phyloP scores from a whole-genome alignment of 2,329 filamentous ascomycete species.

The Alternaria ethzedia region DNA sequence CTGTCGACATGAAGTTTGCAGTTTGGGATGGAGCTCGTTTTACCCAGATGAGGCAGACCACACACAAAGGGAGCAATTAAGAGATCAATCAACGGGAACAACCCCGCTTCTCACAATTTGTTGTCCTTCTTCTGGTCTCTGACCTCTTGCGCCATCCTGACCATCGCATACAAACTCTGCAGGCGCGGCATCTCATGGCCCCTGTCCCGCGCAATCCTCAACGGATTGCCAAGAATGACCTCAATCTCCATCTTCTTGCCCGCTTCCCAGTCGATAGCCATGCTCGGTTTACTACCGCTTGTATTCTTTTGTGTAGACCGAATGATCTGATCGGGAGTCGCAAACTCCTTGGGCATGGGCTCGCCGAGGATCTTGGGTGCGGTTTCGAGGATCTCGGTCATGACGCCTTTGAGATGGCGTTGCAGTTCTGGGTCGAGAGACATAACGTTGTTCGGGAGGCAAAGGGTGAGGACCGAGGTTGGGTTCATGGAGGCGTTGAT shows the following conservation, averaged over 20 bases:
- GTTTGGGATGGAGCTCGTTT: neutral
- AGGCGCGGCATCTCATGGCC: conserved; percentile 71
- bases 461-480: conserved; percentile 70
- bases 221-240: conserved; percentile 74
- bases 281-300: conserved; percentile 65
- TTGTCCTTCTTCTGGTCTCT: conserved; percentile 50
- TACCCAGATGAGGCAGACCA: neutral
- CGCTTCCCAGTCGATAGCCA: conserved; percentile 74
- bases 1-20: neutral
- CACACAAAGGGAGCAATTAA: neutral
- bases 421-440: conserved; percentile 67
- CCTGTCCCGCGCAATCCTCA: conserved; percentile 66
- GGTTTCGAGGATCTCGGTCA: conserved; percentile 71
- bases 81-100: neutral
- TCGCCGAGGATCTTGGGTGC: conserved; percentile 68
- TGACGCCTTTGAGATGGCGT: conserved; percentile 67
- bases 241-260: conserved; percentile 72
- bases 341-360: conserved; percentile 66
- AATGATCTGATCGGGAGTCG: conserved; percentile 67
- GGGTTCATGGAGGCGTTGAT: conserved; percentile 81
- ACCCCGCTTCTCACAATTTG: conserved; percentile 7
- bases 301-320: conserved; percentile 68
- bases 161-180: conserved; percentile 70
- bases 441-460: conserved; percentile 71
- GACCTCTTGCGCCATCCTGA: conserved; percentile 66